Evolutionary conservation across 1,284 basidiomycete species (phyloP).

Genomic region (Anthracocystis walkeri): DNA sequence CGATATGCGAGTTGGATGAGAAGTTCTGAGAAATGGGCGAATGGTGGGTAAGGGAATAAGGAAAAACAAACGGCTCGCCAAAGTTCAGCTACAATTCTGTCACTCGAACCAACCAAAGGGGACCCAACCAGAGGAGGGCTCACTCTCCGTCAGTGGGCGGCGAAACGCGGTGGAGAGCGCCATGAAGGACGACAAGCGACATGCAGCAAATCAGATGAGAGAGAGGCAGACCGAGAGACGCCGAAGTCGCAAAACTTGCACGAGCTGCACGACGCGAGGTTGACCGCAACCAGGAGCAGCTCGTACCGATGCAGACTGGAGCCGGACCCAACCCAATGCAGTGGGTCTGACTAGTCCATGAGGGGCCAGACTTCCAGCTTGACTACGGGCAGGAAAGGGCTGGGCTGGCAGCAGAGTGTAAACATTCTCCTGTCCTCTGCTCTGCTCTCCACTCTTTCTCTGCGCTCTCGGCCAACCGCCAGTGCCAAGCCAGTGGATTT

Average conservation of each 20-base stretch:
- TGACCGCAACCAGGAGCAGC: background rate
- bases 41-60: background rate
- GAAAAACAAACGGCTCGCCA: background rate
- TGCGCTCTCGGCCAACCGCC: background rate
- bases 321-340: conserved; percentile 9
- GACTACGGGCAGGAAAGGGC: background rate
- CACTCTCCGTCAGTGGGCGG: conserved; percentile 1
- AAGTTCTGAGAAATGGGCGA: background rate
- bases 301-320: background rate
- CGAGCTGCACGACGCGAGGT: conserved; percentile 8
- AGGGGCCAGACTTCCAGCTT: background rate
- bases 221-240: background rate
- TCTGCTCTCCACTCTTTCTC: background rate
- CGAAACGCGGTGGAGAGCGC: background rate
- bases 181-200: background rate
- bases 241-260: background rate
- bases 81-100: conserved; percentile 7
- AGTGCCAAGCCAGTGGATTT: background rate
- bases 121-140: background rate
- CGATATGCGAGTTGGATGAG: background rate
- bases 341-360: background rate
- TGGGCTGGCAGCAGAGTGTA: background rate
- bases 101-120: background rate
- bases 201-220: background rate
- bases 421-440: no score